These are phyloP conservation scores for Exserohilum rostratum DNA, from an alignment of 2,329 filamentous ascomycete genomes.

Conservation along the genomic window DNA sequence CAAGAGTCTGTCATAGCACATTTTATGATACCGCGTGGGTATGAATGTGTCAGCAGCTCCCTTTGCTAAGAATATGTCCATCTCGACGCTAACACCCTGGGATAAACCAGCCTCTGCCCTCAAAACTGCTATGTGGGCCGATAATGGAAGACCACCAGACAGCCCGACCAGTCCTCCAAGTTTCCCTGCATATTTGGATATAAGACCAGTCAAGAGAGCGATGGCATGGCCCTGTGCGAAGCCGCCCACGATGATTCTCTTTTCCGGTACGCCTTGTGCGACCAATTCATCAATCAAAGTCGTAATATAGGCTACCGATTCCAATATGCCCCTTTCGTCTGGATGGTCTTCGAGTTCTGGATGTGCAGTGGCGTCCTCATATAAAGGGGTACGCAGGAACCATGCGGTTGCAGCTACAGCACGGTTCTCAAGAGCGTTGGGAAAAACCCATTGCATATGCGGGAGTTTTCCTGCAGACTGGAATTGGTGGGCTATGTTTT, in stretches of 20 bases:
- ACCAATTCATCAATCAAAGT: slow-evolving; percentile 52
- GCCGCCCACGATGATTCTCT: slow-evolving; percentile 55
- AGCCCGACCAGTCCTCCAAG: slow-evolving; percentile 52
- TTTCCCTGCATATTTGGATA: slow-evolving; percentile 49
- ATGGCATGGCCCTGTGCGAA: slow-evolving; percentile 58
- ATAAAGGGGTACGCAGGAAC: slow-evolving; percentile 52
- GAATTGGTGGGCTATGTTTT: slow-evolving; percentile 56
- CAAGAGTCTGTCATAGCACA: slow-evolving; percentile 51
- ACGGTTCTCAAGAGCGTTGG: slow-evolving; percentile 56
- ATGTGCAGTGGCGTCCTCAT: slow-evolving; percentile 48
- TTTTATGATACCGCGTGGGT: slow-evolving; percentile 51
- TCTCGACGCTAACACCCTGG: slow-evolving; percentile 40
- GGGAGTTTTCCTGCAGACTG: slow-evolving; percentile 56
- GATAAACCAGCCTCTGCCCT: slow-evolving; percentile 47
- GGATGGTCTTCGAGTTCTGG: slow-evolving; percentile 55
- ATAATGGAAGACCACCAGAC: slow-evolving; percentile 56
- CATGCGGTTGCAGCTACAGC: slow-evolving; percentile 56
- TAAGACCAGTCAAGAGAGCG: slow-evolving; percentile 52
- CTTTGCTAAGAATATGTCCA: slow-evolving; percentile 55
- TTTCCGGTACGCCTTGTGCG: slow-evolving; percentile 48
- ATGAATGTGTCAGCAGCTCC: slow-evolving; percentile 57
- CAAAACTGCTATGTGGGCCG: slow-evolving; percentile 48
- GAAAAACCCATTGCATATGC: slow-evolving; percentile 58
- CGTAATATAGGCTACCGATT: slow-evolving; percentile 50
- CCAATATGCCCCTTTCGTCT: slow-evolving; percentile 53